Evolutionary conservation across 805 yeast genomes (phyloP), one percentile per base, ranked within the genome.

Genomic region (Nakazawaea wyomingensis): DNA sequence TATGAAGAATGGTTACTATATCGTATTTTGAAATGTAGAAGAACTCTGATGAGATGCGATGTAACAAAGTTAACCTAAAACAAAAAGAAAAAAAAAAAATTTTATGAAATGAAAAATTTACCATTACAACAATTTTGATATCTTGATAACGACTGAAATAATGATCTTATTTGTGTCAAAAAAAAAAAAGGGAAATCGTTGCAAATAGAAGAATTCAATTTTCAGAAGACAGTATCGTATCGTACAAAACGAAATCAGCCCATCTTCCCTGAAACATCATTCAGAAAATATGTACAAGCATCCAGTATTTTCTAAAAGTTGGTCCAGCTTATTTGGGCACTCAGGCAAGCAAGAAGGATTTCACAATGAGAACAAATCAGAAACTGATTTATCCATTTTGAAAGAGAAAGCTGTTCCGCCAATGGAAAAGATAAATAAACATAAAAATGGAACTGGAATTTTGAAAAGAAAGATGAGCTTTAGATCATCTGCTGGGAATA

Each of bases 301-400:
- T n/a, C 8, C 34, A 3, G 19, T 17, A 8, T 14, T 35, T 22
- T 32, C 45, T 3, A 31, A 24, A 27, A 43, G 45, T 33, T 37
- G 33, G 34, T 43, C 45, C 10, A 37, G 20, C 18, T 37, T 37
- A 14, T 32, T 42, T 24, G 33, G 37, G 7, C 38, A 34, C 31
- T 8, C 30, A 3, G 24, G 21, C 20, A 14, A 35, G 17, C 30
- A 35, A 11, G 13, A 11, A n/a, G 19, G 21, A 16, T 13, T 24
- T 6, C 22, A 35, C 22, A 24, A 24, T 19, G 38, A 35, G 20
- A 35, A 35, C 10, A 22, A 16, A 22, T 24, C 38, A 24, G 38
- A 35, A 17, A 24, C 30, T 14, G 38, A 35, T n/a, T 10, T 34
- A 13, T 13, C 37, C 11, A 10, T 22, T 13, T 21, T 34, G 9